Base-by-base conservation (phyloP, 2,329 filamentous ascomycete genomes). In the Alternaria conjuncta region DNA sequence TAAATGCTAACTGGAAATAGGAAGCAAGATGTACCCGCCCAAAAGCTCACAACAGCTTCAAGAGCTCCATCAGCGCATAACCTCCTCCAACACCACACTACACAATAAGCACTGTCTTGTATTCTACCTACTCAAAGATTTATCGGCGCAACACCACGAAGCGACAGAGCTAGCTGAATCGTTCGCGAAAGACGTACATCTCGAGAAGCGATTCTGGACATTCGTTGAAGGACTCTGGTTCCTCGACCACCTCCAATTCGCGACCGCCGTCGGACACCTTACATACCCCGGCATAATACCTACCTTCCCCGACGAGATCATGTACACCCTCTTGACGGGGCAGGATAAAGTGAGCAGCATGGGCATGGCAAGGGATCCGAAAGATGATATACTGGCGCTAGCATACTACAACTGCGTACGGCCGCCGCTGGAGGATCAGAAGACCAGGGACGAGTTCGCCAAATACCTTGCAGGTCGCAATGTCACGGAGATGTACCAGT, bases 161-260 rank as follows among this genome's bases (percentile, higher is more conserved):
- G 83, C 84, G 20, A 83, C 85, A 4, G 80, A 85, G 18, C 84
- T 86, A 36, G 73, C 83, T 7, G 84, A 89, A 2, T 84, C 76
- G 2, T 93, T 95, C 70, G 88, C 89, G 15, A 80, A 81, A 45
- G 82, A 82, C 23, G 89, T 88, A 6, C 89, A 90, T 66, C 84
- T 96, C 55, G 92, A 93, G 2, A 84, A 86, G 59, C 92, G 90
- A 69, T 96, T 95, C 78, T 88, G 90, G 79, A 88, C 92, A 49
- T 92, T 94, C 71, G 93, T 96, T 81, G 89, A 91, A 71, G 93
- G 93, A 0, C 82, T 96, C 10, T 96, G 93, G 92, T 85, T 91
- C 71, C 84, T 97, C 77, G 93, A 97, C 75, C 86, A 87, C 46
- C 83, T 89, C 47, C 85, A 93, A 60, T 94, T 92, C 62, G 70